Base-by-base conservation (phyloP, 768 basidiomycete species). In the Lactarius sp. region DNA sequence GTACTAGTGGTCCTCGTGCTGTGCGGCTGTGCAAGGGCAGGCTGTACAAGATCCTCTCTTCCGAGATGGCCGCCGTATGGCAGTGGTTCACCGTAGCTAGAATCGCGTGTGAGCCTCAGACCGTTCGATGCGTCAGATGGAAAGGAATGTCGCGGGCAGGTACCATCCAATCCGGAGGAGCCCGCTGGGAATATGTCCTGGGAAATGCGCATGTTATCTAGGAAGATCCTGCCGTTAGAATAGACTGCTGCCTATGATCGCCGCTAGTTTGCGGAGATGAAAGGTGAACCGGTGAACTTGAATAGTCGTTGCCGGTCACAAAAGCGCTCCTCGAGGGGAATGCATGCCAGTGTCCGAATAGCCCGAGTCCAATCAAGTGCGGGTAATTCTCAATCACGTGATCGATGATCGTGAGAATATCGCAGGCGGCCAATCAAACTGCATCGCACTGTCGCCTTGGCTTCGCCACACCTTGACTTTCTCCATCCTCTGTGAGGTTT, bases 401-500 rank as follows among this genome's bases (percentile, higher is more conserved):
- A 41, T 12, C 12, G 34, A 56, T 64, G 62, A 64, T 7, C 62
- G 62, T 64, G 62, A 36, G 62, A 59, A 34, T 2, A 4, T 18
- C 2, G 44, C 13, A 10, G 3, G n/a, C 41, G 4, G 5, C 4
- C 8, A 34, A 59, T 41, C 36, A 31, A 36, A 16, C 1, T 22
- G 33, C 47, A 52, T 10, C 49, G 59, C 59, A 41, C 56, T 37
- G 53, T 60, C 49, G 22, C 46, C 54, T n/a, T 20, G 22, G 31
- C 47, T 27, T 61, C 34, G 6, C 14, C 34, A 22, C 22, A 9
- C 22, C 2, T 27, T 13, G 18, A 20, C n/a, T 27, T 51, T 53
- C 34, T 47, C 31, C 56, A 47, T 36, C 61, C 63, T 71, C 70
- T 62, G 64, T 54, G 61, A 52, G 61, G 69, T 62, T 62, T 71